These are phyloP conservation scores for Tylopilus intermedius DNA, from an alignment of 768 basidiomycete genomes.

Conservation along the genomic window DNA sequence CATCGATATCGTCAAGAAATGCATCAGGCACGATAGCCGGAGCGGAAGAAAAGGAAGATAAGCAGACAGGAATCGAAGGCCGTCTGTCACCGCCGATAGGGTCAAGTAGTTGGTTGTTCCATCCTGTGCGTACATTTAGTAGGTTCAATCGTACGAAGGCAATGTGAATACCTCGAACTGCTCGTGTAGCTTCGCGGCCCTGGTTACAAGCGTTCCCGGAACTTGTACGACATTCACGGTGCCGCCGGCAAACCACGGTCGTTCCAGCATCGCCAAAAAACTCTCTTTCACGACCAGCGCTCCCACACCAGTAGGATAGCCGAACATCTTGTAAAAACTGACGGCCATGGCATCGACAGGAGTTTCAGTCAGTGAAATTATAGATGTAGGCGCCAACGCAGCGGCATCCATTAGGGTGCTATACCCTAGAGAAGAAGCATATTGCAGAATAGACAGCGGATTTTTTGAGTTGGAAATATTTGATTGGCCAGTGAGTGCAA, in stretches of 20 bases:
- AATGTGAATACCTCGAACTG: conserved; percentile 62
- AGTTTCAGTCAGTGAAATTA: conserved; percentile 57
- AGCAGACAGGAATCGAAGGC: conserved; percentile 69
- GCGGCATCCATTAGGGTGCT: conserved; percentile 77
- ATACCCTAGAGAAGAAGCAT: conserved; percentile 67
- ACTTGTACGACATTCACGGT: conserved; percentile 81
- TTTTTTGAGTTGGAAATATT: conserved; percentile 78
- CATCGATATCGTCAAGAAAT: conserved; percentile 55
- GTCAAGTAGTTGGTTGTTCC: conserved; percentile 81
- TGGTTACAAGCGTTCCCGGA: conserved; percentile 65
- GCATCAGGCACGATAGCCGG: conserved; percentile 64
- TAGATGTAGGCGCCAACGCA: conserved; percentile 69
- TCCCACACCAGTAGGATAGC: conserved; percentile 81
- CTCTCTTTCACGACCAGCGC: conserved; percentile 70
- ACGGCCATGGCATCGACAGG: conserved; percentile 79
- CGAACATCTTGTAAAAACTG: conserved; percentile 89
- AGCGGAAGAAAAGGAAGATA: conserved; percentile 78
- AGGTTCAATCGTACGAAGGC: not conserved
- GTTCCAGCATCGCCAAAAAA: conserved; percentile 54
- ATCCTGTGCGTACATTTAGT: conserved; percentile 45
- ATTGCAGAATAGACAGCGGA: conserved; percentile 55
- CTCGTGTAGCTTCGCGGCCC: conserved; percentile 55
- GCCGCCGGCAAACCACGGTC: conserved; percentile 84
- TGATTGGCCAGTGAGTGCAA: conserved; percentile 75
- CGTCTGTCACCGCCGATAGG: conserved; percentile 73